A percentile compares a stretch with the other conserved stretches of the same genome.
phyloP scores from a whole-genome alignment of 2,329 filamentous ascomycete species.

The Neonectria hederae region DNA sequence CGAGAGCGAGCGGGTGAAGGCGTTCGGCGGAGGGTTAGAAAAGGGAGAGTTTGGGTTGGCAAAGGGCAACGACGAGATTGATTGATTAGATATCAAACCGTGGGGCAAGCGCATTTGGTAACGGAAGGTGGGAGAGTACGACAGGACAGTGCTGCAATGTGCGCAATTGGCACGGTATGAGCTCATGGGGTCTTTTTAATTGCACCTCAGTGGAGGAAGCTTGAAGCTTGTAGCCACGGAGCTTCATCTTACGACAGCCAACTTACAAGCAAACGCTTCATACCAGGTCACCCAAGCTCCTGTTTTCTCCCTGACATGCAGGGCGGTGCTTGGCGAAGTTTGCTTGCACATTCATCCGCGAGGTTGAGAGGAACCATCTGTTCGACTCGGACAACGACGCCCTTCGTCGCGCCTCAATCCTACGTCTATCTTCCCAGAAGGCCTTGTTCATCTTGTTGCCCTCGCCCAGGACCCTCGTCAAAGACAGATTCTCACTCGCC shows the following conservation, averaged over 20 bases:
- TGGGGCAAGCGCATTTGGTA: constrained; percentile 29
- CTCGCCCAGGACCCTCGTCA: background rate
- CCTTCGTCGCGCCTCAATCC: background rate
- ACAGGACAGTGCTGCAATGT: constrained; percentile 27
- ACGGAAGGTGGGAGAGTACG: background rate
- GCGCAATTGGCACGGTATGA: constrained; percentile 44
- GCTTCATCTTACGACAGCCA: background rate
- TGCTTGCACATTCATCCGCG: constrained; percentile 1
- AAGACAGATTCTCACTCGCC: constrained; percentile 6
- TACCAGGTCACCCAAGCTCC: background rate
- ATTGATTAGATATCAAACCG: constrained; percentile 51
- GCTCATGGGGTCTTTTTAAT: constrained; percentile 40
- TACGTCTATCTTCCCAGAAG: constrained; percentile 1
- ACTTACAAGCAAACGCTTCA: background rate
- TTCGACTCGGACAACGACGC: background rate
- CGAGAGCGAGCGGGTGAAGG: background rate
- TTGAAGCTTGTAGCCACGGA: background rate
- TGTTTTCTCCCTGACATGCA: constrained; percentile 29
- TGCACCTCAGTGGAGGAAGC: constrained; percentile 16
- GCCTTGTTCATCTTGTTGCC: constrained; percentile 34
- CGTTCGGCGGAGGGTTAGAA: constrained; percentile 8
- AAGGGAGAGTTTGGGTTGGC: constrained; percentile 6
- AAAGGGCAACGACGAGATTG: constrained; percentile 45
- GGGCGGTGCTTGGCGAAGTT: constrained; percentile 13
- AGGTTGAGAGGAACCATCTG: constrained; percentile 1